phyloP scores from a whole-genome alignment of 1,284 basidiomycete species.

The Vanrija sp. region DNA sequence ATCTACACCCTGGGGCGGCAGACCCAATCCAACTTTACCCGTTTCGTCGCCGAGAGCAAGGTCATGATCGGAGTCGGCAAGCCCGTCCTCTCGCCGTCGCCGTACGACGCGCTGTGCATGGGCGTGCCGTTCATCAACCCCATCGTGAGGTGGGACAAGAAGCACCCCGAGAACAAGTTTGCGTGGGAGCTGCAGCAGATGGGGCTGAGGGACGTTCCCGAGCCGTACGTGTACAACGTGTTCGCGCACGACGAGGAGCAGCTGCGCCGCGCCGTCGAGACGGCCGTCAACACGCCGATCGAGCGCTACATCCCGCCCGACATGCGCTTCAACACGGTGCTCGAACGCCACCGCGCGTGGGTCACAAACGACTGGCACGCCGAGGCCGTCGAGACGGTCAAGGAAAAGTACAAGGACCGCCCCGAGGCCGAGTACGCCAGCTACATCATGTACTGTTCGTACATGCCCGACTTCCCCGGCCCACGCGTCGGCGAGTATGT shows the following conservation, averaged over 20 bases:
- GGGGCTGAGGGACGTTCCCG: constrained; percentile 31
- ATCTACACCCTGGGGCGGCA: constrained; percentile 9
- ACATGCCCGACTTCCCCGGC: too few species aligned
- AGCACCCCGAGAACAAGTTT: constrained; percentile 37
- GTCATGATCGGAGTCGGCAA: constrained; percentile 10
- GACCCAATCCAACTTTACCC: constrained; percentile 5
- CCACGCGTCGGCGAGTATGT: too few species aligned
- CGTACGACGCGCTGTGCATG: constrained; percentile 50
- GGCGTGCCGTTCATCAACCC: constrained; percentile 52
- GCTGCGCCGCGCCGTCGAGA: too few species aligned
- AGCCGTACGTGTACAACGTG: constrained; percentile 51
- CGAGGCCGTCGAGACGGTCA: not conserved
- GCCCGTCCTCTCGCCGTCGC: constrained; percentile 12
- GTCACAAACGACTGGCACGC: constrained; percentile 1
- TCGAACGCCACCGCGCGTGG: not conserved
- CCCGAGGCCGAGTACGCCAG: not conserved
- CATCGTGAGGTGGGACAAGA: constrained; percentile 31
- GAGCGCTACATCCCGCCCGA: constrained; percentile 6
- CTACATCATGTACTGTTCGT: too few species aligned
- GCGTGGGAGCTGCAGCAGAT: constrained; percentile 48
- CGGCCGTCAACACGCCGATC: too few species aligned
- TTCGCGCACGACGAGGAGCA: constrained; percentile 9
- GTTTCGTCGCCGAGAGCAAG: constrained; percentile 11
- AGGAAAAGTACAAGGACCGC: not conserved
- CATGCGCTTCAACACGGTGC: constrained; percentile 25